Percentiles rank a stretch among this genome's conserved stretches.
These are phyloP conservation scores for Penicillium sp. DNA, from an alignment of 2,329 filamentous ascomycete species.

Conservation along the genomic window DNA sequence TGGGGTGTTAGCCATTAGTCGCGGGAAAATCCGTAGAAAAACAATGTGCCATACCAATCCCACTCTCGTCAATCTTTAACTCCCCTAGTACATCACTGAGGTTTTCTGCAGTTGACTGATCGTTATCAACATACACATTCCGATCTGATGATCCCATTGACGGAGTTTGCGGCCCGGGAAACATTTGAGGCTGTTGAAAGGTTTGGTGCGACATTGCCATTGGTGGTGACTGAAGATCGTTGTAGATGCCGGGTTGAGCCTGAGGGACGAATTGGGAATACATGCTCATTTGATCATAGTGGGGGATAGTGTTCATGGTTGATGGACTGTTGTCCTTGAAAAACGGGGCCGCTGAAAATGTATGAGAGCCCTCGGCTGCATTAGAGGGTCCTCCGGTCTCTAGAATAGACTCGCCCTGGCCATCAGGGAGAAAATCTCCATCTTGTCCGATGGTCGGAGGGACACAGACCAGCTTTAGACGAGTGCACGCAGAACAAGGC, in stretches of 20 bases:
- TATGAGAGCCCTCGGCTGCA: conserved; percentile 51
- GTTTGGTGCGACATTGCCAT: conserved; percentile 32
- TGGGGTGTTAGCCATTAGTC: conserved; percentile 9
- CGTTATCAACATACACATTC: conserved; percentile 57
- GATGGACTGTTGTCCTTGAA: conserved; percentile 51
- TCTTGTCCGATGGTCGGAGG: conserved; percentile 81
- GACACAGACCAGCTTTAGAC: conserved; percentile 89
- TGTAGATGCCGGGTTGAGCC: conserved; percentile 33
- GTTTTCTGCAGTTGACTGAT: conserved; percentile 68
- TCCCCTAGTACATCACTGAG: conserved; percentile 80
- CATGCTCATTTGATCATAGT: conserved; percentile 48
- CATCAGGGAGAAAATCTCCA: conserved; percentile 46
- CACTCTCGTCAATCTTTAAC: conserved; percentile 81
- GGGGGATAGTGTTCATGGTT: conserved; percentile 43
- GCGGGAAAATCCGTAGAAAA: not conserved
- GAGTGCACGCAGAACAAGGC: conserved; percentile 92
- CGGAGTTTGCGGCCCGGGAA: conserved; percentile 27
- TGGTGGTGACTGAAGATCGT: conserved; percentile 32
- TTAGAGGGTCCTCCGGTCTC: conserved; percentile 31
- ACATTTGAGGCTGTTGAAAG: conserved; percentile 32
- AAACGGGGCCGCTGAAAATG: conserved; percentile 53
- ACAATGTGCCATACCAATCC: conserved; percentile 65
- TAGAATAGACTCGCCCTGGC: conserved; percentile 30
- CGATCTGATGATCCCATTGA: conserved; percentile 38
- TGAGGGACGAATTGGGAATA: conserved; percentile 42